Percentiles rank a stretch among this genome's conserved stretches.
These are phyloP conservation scores for Byssochlamys sp. DNA, from an alignment of 2,329 filamentous ascomycete species.

Conservation along the genomic window DNA sequence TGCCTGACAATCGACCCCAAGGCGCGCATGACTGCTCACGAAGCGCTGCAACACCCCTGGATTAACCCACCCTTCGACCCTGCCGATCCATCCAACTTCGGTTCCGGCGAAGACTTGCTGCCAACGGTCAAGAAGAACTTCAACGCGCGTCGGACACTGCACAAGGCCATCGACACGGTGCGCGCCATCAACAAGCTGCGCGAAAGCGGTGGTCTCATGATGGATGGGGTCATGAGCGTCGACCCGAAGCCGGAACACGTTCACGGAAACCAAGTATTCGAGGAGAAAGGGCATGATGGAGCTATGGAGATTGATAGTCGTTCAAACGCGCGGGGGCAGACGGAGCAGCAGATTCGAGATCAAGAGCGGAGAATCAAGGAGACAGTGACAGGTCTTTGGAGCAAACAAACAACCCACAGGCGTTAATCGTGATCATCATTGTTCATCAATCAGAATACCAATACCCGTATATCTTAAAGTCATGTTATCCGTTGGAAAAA, in stretches of 20 bases:
- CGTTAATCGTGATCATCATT: neutral
- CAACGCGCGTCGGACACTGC: constrained; percentile 55
- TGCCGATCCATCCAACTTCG: constrained; percentile 19
- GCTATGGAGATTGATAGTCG: constrained; percentile 49
- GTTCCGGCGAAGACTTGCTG: constrained; percentile 46
- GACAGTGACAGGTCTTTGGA: constrained; percentile 50
- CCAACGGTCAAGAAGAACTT: constrained; percentile 63
- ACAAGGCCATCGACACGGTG: constrained; percentile 60
- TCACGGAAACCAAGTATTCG: constrained; percentile 34
- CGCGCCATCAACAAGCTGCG: constrained; percentile 59
- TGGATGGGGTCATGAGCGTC: constrained; percentile 51
- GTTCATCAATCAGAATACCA: too few relatives aligned
- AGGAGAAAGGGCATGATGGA: constrained; percentile 22
- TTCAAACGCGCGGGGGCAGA: constrained; percentile 52
- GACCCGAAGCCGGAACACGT: constrained; percentile 45
- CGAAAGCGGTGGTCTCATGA: constrained; percentile 53
- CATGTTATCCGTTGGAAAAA: too few relatives aligned
- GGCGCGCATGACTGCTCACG: constrained; percentile 82
- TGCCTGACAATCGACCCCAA: constrained; percentile 86
- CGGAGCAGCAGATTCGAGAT: constrained; percentile 51
- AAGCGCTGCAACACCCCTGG: constrained; percentile 57
- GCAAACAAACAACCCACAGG: constrained; percentile 9
- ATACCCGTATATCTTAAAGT: too few relatives aligned
- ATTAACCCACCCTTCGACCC: constrained; percentile 48
- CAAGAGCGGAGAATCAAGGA: constrained; percentile 53